Conservation (phyloP, 148 eudicot genomes). For the Spergularia marina region DNA sequence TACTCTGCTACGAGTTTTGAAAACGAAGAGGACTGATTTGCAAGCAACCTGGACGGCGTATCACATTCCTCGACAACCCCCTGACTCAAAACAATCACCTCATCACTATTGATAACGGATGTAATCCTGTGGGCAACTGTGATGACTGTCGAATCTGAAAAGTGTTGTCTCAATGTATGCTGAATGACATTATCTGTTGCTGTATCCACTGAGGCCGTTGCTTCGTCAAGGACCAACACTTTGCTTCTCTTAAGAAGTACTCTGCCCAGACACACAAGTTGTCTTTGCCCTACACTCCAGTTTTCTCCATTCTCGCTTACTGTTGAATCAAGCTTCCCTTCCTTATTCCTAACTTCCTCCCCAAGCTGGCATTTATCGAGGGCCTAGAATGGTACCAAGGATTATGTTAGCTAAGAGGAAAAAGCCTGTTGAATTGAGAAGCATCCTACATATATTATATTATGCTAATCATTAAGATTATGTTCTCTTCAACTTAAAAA, state of each 20-base stretch:
- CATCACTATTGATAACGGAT: conserved; percentile 16
- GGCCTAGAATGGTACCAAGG: too few species aligned
- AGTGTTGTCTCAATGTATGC: conserved; percentile 10
- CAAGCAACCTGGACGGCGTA: conserved; percentile 2
- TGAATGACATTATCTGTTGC: conserved; percentile 21
- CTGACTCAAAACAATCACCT: conserved; percentile 1
- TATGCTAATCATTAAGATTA: too few species aligned
- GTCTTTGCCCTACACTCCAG: conserved; percentile 21
- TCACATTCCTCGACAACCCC: conserved; percentile 13
- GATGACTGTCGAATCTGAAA: conserved; percentile 10
- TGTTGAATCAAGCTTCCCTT: conserved; percentile 66
- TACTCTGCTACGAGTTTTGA: conserved; percentile 15
- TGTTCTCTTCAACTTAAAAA: too few species aligned
- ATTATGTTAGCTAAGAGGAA: too few species aligned
- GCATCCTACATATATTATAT: too few species aligned
- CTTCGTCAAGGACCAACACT: conserved; percentile 23
- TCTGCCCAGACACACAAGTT: conserved; percentile 15
- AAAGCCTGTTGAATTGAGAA: too few species aligned
- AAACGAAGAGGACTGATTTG: not conserved
- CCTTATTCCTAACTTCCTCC: conserved; percentile 67
- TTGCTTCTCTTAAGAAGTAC: conserved; percentile 21
- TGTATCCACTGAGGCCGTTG: conserved; percentile 17
- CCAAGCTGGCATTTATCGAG: conserved; percentile 90
- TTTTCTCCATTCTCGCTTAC: conserved; percentile 11
- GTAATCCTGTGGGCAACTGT: conserved; percentile 19